Evolutionary conservation across 1,284 basidiomycete species (phyloP), one percentile per base, ranked within the genome.

Genomic region (Ganoderma lucidum): DNA sequence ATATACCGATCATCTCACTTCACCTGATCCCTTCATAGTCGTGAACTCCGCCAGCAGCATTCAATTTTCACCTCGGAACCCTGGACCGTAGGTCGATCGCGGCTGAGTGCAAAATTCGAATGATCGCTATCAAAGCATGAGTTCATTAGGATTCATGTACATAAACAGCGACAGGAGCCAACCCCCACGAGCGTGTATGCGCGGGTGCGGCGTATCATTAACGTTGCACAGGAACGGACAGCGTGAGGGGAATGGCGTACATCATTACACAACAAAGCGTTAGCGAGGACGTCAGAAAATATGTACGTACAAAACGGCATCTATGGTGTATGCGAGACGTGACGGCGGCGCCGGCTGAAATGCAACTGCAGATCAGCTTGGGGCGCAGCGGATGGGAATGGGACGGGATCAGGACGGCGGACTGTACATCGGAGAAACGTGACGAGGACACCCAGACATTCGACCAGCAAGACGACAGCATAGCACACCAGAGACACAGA

Each of bases 401-500:
- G 17, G 44, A 10, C 12, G 51, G 51, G 51, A 53, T 17, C 15
- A 10, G 56, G 56, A 39, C 32, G 32, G 17, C 19, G 23, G 35
- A 59, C 35, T 59, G 56, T 59, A 59, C 56, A 59, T 35, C 15
- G 32, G 35, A 59, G 56, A 39, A 32, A 32, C 56, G 37, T 35
- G 55, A 56, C 55, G 32, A 56, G 30, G 28, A 35, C 48, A 59
- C 35, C 56, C 56, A 59, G 56, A 59, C 56, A 39, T 59, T 59
- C 56, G 56, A 39, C 56, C 35, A 59, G 56, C 56, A 19, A 59
- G 56, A 39, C 9, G 35, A 59, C 35, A 59, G 56, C 56, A 39
- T n/a, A 59, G 56, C 56, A 59, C 56, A 59, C 35, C 56, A 39
- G 35, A 59, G 35, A 59, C 56, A 59, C 15, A 59, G 53, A 56